Evolutionary conservation across 1,139 yeast genomes (phyloP).

Genomic region (Yamadazyma diddensiae): DNA sequence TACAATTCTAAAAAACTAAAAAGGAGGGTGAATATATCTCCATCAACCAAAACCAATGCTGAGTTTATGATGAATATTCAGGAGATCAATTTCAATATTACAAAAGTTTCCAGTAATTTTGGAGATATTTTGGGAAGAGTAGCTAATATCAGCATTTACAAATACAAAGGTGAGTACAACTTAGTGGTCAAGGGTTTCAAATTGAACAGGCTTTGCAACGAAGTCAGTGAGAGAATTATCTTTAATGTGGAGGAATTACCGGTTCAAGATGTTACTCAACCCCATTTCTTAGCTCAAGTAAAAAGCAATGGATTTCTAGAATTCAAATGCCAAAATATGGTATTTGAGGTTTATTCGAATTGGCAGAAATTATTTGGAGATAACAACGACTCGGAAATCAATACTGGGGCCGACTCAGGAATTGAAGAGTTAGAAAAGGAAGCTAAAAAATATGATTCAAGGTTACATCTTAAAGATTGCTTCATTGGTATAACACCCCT

Average conservation of each 20-base stretch:
- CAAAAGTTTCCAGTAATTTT: constrained; percentile 23
- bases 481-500: constrained; percentile 59
- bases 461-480: constrained; percentile 50
- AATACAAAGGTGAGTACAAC: constrained; percentile 30
- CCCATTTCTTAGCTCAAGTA: constrained; percentile 10
- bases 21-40: constrained; percentile 9
- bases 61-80: constrained; percentile 23
- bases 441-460: constrained; percentile 27
- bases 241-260: constrained; percentile 7
- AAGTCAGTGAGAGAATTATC: constrained; percentile 9
- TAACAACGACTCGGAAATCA: constrained; percentile 13
- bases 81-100: constrained; percentile 23
- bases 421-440: background rate
- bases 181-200: constrained; percentile 25
- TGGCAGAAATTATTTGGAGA: constrained; percentile 44
- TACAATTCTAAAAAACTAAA: constrained; percentile 8
- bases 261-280: constrained; percentile 4
- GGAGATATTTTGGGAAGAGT: constrained; percentile 39
- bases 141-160: constrained; percentile 25
- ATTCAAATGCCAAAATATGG: constrained; percentile 41
- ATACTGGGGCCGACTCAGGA: background rate
- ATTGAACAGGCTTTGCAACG: constrained; percentile 18
- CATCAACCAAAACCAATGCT: constrained; percentile 5
- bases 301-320: constrained; percentile 20
- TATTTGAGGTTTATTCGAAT: constrained; percentile 51